Evolutionary conservation across 108 stramenopile species (phyloP).

Genomic region (Skeletonema tropicum): DNA sequence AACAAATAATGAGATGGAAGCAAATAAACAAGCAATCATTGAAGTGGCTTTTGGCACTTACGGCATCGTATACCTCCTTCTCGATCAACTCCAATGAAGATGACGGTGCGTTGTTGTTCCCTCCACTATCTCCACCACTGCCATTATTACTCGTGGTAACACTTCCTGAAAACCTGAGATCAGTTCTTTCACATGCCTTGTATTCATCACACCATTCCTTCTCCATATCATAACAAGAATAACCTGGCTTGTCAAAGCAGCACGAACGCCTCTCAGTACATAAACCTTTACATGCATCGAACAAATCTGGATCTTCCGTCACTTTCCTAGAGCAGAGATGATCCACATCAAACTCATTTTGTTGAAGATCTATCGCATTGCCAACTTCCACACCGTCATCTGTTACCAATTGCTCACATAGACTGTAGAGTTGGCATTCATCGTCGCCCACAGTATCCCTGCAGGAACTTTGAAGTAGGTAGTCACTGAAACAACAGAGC

Average conservation of each 20-base stretch:
- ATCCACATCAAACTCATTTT: background rate
- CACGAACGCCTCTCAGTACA: slow-evolving; percentile 10
- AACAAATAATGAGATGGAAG: too few species aligned
- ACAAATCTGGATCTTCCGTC: background rate
- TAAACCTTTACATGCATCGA: slow-evolving; percentile 9
- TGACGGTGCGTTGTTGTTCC: background rate
- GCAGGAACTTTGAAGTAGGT: slow-evolving; percentile 9
- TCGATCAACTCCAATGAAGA: background rate
- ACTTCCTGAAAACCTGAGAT: background rate
- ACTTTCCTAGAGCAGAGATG: slow-evolving; percentile 11
- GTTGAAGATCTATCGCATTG: background rate
- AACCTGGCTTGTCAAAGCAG: slow-evolving; percentile 17
- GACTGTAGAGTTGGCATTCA: slow-evolving; percentile 14
- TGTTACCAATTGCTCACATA: slow-evolving; percentile 15
- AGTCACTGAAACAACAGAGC: slow-evolving; percentile 20
- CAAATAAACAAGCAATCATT: too few species aligned
- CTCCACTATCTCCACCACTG: background rate
- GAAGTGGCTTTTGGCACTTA: too few species aligned
- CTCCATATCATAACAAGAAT: slow-evolving; percentile 24
- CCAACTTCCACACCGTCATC: slow-evolving; percentile 9
- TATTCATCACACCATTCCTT: slow-evolving; percentile 27
- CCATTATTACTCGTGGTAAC: background rate
- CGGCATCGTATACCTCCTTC: background rate
- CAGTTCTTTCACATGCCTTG: slow-evolving; percentile 9
- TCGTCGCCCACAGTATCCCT: slow-evolving; percentile 1